Base-by-base conservation (phyloP, 345 rosid species). In the Cochlearia excelsa region DNA sequence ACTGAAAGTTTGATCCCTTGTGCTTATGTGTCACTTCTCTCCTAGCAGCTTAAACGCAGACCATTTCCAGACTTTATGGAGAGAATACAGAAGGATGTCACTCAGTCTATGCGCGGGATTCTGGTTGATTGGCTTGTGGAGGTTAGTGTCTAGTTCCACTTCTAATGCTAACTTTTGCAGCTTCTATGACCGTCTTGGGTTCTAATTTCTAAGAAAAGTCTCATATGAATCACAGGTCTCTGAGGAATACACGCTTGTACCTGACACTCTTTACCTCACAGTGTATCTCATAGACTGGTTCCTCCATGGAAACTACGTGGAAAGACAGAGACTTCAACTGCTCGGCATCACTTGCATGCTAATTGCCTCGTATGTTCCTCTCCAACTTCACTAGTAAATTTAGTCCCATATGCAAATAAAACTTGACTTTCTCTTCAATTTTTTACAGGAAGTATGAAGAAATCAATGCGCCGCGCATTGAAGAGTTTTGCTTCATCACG, bases 91-190 rank as follows among this genome's bases (percentile, higher is more conserved):
- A 79, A 53, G 42, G 97, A 93, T 63, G 77, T 93, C 54, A 85
- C 91, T 51, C 82, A 79, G 68, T 76, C 78, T 66, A 93, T 93
- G 99, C 74, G 99, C 16, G 97, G 88, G 43, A 87, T 93, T 76
- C 63, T 93, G 66, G 71, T 93, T 67, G 96, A 93, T 74, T 93
- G 99, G 99, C 99, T 93, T 74, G 95, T 89, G 34, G 99, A 93
- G 96, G 99, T 89, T 58, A 58, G 77, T 11, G 11, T 38, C 26
- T 54, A 46, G 46, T 47, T 53, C 29, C 29, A 28, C 51, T 51
- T 33, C 40, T 26, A 7, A 57, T 65, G 26, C 71, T 48, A 46
- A 71, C 27, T 45, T 50, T 43, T 51, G 6, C 39, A 54, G 46
- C 57, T 71, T 52, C 42, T 28, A 42, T 38, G 30, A 47, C 34